phyloP scores from a whole-genome alignment of 1,139 yeast species.

The Blastobotrys malaysiensis region DNA sequence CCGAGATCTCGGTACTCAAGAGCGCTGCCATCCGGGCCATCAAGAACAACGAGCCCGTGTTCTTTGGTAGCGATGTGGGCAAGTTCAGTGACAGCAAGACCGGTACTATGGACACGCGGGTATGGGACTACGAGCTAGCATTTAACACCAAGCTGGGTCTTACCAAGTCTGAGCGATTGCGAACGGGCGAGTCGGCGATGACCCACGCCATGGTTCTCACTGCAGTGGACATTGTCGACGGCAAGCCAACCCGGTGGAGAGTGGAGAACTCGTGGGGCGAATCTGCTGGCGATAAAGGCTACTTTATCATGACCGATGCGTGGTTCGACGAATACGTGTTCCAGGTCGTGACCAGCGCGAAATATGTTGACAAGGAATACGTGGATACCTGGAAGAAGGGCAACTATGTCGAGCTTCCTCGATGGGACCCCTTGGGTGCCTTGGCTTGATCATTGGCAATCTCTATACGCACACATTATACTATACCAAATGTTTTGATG shows the following conservation, averaged over 20 bases:
- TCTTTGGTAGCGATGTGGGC: slow-evolving; percentile 67
- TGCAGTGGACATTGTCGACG: slow-evolving; percentile 51
- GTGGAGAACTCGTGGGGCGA: slow-evolving; percentile 70
- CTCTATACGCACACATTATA: no score
- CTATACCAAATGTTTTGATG: no score
- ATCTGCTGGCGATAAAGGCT: slow-evolving; percentile 54
- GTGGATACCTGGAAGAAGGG: slow-evolving; percentile 47
- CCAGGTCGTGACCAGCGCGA: slow-evolving; percentile 54
- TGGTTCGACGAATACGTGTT: slow-evolving; percentile 66
- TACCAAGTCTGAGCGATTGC: slow-evolving; percentile 49
- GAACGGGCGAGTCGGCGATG: slow-evolving; percentile 55
- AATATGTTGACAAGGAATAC: slow-evolving; percentile 42
- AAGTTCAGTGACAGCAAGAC: slow-evolving; percentile 44
- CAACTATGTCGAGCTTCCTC: slow-evolving; percentile 51
- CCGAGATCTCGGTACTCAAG: slow-evolving; percentile 46
- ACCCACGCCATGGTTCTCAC: slow-evolving; percentile 67
- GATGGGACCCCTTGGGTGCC: slow-evolving; percentile 65
- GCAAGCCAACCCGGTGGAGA: slow-evolving; percentile 59
- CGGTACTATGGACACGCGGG: slow-evolving; percentile 52
- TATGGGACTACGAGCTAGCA: slow-evolving; percentile 52
- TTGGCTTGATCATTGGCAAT: slow-evolving; percentile 42
- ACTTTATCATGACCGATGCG: slow-evolving; percentile 56
- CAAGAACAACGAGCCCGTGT: slow-evolving; percentile 57
- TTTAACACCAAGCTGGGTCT: slow-evolving; percentile 48
- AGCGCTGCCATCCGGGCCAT: slow-evolving; percentile 53